Evolutionary conservation across 306 rosid genomes (phyloP).

Genomic region (Trifolium repens): DNA sequence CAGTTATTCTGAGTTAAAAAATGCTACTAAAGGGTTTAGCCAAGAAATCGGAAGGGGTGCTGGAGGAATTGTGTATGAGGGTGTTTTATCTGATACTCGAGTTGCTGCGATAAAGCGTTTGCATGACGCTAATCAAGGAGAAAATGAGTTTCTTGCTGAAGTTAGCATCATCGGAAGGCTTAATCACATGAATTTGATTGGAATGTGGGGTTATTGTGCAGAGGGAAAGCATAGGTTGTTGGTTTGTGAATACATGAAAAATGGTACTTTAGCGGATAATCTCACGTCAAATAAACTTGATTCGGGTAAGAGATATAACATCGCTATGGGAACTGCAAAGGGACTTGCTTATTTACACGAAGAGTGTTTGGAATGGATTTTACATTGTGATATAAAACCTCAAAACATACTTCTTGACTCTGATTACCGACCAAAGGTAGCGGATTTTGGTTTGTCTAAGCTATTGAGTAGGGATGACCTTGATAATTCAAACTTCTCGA

Average conservation of each 20-base stretch:
- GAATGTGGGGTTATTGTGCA: constrained; percentile 32
- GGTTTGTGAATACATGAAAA: constrained; percentile 28
- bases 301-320: constrained; percentile 31
- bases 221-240: constrained; percentile 25
- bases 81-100: not conserved
- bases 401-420: constrained; percentile 40
- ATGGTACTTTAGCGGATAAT: constrained; percentile 21
- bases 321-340: constrained; percentile 50
- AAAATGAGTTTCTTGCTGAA: constrained; percentile 23
- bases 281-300: not conserved
- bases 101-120: constrained; percentile 1
- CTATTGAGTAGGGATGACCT: constrained; percentile 33
- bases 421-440: constrained; percentile 32
- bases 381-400: constrained; percentile 54
- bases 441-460: constrained; percentile 40
- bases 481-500: constrained; percentile 48
- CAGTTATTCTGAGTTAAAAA: constrained; percentile 13
- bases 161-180: constrained; percentile 19
- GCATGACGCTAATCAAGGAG: constrained; percentile 8
- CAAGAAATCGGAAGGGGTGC: constrained; percentile 32
- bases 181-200: constrained; percentile 23
- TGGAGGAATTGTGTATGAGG: constrained; percentile 20
- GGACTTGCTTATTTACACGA: constrained; percentile 62
- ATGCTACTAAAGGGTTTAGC: constrained; percentile 8
- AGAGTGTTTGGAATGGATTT: constrained; percentile 67